Evolutionary conservation across 2,329 filamentous ascomycete genomes (phyloP), one percentile per base, ranked within the genome.

Genomic region (Fusarium sublunatum): DNA sequence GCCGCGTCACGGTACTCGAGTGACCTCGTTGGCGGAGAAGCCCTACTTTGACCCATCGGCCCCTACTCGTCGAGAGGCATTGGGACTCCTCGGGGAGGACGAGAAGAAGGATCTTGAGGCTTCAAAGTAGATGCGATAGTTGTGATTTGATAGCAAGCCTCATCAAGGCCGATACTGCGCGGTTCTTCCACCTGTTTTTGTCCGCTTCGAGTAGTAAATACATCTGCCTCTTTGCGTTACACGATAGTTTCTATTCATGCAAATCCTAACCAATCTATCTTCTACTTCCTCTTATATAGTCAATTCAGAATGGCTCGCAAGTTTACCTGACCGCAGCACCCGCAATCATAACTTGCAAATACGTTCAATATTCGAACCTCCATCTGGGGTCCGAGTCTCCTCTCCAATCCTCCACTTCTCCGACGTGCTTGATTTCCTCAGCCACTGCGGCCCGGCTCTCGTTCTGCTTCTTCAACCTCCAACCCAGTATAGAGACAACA

Each of bases 11-110:
- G 90, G 90, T 3, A 92, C 89, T 0, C 80, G 90, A 26, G 89
- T 92, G 4, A 92, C 89, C 0, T 80, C 86, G 7, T 75, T 92
- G 47, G 90, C 88, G 0, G 90, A 92, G 77, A 88, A 88, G 78
- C 90, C 90, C 0, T 88, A 82, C 68, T 92, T 90, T 66, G 83
- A 89, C 49, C 76, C 83, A 0, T 77, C 82, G 9, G 89, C 89
- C 2, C 88, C 88, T 0, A 89, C 88, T 0, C 82, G 89, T 43
- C 81, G 90, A 59, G 80, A 91, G 67, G 88, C 86, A 0, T 74
- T 92, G 39, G 89, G 89, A 0, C 72, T 90, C n/a, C 75, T 88
- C 42, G 86, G 86, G 7, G 77, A 83, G 2, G 80, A 81, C 9
- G 86, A 89, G 73, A 73, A 72, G 66, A 63, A 72, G 26, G 74